Evolutionary conservation across 352 stramenopile genomes (phyloP).

Genomic region (Globisporangium irregulare): DNA sequence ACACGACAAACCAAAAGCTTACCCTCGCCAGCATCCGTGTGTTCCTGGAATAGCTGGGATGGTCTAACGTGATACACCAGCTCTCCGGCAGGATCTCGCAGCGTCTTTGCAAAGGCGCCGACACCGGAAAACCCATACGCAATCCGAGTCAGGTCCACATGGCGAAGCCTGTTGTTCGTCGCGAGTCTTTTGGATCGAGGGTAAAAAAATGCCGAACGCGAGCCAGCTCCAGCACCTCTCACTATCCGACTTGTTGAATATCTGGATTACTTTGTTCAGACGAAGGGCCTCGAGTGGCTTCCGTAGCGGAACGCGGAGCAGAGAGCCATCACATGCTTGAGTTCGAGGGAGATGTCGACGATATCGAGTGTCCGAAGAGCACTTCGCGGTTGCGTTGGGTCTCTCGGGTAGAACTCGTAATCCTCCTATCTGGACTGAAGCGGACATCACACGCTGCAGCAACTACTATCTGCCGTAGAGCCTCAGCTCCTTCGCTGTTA

Average conservation of each 20-base stretch:
- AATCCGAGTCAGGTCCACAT: background rate
- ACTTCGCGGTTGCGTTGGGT: background rate
- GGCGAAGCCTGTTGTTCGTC: background rate
- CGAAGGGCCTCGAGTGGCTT: background rate
- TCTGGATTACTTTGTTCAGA: background rate
- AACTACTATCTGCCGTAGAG: background rate
- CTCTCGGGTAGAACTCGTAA: background rate
- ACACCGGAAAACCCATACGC: background rate
- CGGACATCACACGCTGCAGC: background rate
- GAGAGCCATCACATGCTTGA: background rate
- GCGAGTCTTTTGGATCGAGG: slow-evolving; percentile 1
- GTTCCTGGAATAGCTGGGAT: background rate
- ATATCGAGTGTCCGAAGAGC: background rate
- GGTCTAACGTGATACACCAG: background rate
- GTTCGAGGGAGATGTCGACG: background rate
- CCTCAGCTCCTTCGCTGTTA: background rate
- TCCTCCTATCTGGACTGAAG: background rate
- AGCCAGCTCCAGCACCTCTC: slow-evolving; percentile 9
- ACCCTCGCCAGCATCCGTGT: too few relatives aligned
- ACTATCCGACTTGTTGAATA: background rate
- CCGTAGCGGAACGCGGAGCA: slow-evolving; percentile 7
- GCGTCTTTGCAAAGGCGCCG: background rate
- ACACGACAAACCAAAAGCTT: background rate
- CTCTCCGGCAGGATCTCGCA: slow-evolving; percentile 2
- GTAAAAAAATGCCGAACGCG: slow-evolving; percentile 13